A percentile compares a stretch with the other conserved stretches of the same genome.
These are phyloP conservation scores for Cylindrotheca closterium DNA, from an alignment of 108 stramenopile species.

Conservation along the genomic window DNA sequence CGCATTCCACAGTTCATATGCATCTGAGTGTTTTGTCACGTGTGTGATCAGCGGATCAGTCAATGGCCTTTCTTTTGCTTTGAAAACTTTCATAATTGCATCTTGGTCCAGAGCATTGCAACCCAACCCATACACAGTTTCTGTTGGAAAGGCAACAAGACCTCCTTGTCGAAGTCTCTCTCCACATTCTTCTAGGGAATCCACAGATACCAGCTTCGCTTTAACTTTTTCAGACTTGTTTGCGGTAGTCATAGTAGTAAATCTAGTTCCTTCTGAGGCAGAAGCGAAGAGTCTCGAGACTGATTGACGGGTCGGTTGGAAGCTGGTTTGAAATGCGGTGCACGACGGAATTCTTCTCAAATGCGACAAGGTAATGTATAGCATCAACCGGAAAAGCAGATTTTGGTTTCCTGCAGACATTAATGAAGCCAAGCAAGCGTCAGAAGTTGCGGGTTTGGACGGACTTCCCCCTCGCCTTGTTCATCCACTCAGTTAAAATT, in stretches of 20 bases:
- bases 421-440: too few relatives aligned
- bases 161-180: conserved; percentile 62
- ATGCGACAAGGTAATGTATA: background rate
- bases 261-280: too few relatives aligned
- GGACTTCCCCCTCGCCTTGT: too few relatives aligned
- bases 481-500: too few relatives aligned
- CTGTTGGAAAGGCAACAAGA: conserved; percentile 91
- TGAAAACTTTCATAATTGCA: conserved; percentile 89
- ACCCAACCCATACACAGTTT: conserved; percentile 99
- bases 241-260: too few relatives aligned
- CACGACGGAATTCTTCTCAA: background rate
- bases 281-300: too few relatives aligned
- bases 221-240: background rate
- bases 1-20: conserved; percentile 72
- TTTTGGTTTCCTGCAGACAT: too few relatives aligned
- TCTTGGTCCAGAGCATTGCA: conserved; percentile 90
- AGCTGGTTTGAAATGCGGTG: background rate
- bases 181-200: conserved; percentile 51
- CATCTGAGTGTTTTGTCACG: conserved; percentile 59
- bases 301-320: too few relatives aligned
- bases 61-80: conserved; percentile 91
- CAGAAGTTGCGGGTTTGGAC: too few relatives aligned
- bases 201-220: conserved; percentile 22
- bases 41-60: conserved; percentile 98
- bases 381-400: background rate